Evolutionary conservation across 305 asterid species (phyloP).

Genomic region (Stenogyne calaminthoides): DNA sequence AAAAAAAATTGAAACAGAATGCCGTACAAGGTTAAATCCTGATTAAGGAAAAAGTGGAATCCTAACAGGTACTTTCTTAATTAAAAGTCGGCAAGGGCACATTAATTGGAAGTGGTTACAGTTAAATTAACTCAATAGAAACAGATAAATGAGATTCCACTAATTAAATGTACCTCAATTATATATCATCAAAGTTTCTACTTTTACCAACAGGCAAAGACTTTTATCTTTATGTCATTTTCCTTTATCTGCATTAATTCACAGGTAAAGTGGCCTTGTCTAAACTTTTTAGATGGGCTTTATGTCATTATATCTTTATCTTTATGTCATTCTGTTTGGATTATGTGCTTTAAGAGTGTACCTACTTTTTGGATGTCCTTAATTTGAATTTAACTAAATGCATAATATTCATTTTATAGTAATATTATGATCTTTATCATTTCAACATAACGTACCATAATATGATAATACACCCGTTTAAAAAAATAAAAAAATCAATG

Average conservation of each 20-base stretch:
- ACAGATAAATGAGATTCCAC: slow-evolving; percentile 15
- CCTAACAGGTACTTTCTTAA: neutral
- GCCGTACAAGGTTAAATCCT: slow-evolving; percentile 6
- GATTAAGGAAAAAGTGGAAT: slow-evolving; percentile 2
- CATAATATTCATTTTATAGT: no score
- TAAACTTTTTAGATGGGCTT: neutral
- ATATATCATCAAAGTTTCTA: slow-evolving; percentile 17
- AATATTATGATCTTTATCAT: no score
- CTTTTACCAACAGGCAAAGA: slow-evolving; percentile 20
- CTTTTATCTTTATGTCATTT: neutral
- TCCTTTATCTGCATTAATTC: slow-evolving; percentile 18
- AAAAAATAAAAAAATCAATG: neutral
- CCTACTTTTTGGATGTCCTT: neutral
- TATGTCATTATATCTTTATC: no score
- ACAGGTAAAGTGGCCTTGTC: slow-evolving; percentile 1
- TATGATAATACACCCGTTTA: neutral
- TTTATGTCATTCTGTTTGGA: neutral
- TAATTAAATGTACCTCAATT: neutral
- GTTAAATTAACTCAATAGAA: neutral
- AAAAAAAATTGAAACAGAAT: no score
- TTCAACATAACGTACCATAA: no score
- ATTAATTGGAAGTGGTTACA: slow-evolving; percentile 1
- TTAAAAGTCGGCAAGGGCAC: slow-evolving; percentile 10
- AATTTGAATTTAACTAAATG: neutral
- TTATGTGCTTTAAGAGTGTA: neutral